A percentile compares a stretch with the other conserved stretches of the same genome.
Conservation (phyloP, 768 basidiomycete genomes). For the Kwoniella newhampshirensis region DNA sequence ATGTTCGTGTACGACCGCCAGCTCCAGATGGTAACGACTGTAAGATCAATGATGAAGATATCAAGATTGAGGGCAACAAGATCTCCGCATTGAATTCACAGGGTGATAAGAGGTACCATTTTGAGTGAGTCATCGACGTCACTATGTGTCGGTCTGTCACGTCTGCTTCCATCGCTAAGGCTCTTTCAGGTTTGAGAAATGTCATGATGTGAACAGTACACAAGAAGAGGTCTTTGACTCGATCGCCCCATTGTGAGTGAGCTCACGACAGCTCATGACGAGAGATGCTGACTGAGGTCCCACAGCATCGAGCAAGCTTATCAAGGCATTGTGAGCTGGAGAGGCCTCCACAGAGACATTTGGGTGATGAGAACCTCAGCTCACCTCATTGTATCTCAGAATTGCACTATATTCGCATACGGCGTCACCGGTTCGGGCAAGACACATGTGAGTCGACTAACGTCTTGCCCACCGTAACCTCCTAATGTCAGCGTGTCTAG, state of each 20-base stretch:
- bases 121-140: conserved; percentile 7
- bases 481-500: conserved; percentile 55
- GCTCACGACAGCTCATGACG: neutral
- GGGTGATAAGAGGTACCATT: conserved; percentile 18
- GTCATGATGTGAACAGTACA: conserved; percentile 67
- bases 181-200: conserved; percentile 65
- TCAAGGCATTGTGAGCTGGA: conserved; percentile 65
- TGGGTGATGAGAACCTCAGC: too few relatives aligned
- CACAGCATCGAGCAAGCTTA: conserved; percentile 67
- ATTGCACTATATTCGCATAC: conserved; percentile 83
- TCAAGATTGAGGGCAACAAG: conserved; percentile 12
- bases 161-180: neutral
- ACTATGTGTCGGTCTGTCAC: neutral
- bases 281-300: neutral
- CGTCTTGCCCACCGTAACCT: neutral
- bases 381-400: conserved; percentile 57
- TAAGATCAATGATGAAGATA: conserved; percentile 4
- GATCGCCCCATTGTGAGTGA: conserved; percentile 64
- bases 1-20: conserved; percentile 11
- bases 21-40: conserved; percentile 1
- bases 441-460: conserved; percentile 55
- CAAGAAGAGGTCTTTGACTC: conserved; percentile 75
- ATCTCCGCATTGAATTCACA: conserved; percentile 10
- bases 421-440: conserved; percentile 89
- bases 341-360: too few relatives aligned